Evolutionary conservation across 495 filamentous ascomycete genomes (phyloP).

Genomic region (Penicillium simplicissimum): DNA sequence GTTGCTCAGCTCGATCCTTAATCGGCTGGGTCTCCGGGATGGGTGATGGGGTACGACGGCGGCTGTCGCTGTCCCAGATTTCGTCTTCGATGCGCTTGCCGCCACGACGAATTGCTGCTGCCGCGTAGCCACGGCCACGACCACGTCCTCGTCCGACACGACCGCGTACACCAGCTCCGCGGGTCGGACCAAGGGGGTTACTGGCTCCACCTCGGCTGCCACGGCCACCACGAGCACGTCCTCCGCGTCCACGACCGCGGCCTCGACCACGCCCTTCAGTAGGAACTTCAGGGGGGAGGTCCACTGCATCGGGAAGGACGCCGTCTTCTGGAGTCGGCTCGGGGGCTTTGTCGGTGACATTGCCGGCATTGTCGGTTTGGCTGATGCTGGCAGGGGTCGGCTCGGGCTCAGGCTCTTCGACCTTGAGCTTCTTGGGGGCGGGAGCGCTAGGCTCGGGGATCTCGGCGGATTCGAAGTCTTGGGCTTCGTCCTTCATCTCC

Average conservation of each 20-base stretch:
- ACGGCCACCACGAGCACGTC: conserved; percentile 39
- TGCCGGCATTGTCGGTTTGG: conserved; percentile 23
- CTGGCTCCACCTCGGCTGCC: conserved; percentile 29
- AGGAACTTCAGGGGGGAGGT: not conserved
- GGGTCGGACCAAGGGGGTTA: conserved; percentile 24
- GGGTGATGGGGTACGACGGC: conserved; percentile 41
- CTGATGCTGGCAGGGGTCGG: conserved; percentile 20
- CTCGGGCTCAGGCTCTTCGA: conserved; percentile 33
- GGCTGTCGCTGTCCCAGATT: conserved; percentile 31
- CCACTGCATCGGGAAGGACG: conserved; percentile 4
- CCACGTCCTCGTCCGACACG: conserved; percentile 31
- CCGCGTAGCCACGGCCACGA: conserved; percentile 26
- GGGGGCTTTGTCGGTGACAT: conserved; percentile 16
- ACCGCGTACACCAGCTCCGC: conserved; percentile 21
- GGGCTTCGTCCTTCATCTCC: conserved; percentile 27
- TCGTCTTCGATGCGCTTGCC: conserved; percentile 36
- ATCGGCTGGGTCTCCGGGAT: conserved; percentile 38
- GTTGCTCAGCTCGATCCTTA: conserved; percentile 42
- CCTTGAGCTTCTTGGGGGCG: conserved; percentile 34
- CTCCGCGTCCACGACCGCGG: conserved; percentile 6
- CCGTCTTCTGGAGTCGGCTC: conserved; percentile 24
- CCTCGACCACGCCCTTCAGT: conserved; percentile 14
- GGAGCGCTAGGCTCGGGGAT: conserved; percentile 11
- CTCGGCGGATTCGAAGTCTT: conserved; percentile 15
- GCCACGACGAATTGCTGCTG: conserved; percentile 16